phyloP scores from a whole-genome alignment of 2,329 filamentous ascomycete genomes.

The Leptographium radiaticola region DNA sequence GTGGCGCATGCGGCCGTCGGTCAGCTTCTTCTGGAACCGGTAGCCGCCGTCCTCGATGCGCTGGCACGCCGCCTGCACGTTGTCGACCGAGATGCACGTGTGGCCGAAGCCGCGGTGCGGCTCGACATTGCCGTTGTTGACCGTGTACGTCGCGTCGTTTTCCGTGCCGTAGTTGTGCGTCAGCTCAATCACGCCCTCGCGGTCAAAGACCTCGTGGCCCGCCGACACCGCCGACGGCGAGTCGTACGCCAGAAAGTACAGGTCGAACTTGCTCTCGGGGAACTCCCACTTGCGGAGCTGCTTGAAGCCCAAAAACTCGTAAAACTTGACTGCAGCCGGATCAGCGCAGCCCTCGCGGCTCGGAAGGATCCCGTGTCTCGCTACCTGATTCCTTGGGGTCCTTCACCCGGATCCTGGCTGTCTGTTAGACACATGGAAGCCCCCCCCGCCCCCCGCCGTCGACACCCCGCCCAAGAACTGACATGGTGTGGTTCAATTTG shows the following conservation, averaged over 20 bases:
- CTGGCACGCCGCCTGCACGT: slow-evolving; percentile 80
- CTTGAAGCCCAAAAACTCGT: slow-evolving; percentile 82
- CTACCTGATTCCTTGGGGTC: slow-evolving; percentile 70
- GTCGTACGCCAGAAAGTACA: slow-evolving; percentile 92
- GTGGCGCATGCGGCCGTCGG: slow-evolving; percentile 72
- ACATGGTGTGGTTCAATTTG: slow-evolving; percentile 85
- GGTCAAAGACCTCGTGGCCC: slow-evolving; percentile 61
- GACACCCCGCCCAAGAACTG: slow-evolving; percentile 13
- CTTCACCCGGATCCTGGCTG: slow-evolving; percentile 73
- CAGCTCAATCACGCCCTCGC: slow-evolving; percentile 82
- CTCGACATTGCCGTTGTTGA: slow-evolving; percentile 84
- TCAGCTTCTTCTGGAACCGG: slow-evolving; percentile 87
- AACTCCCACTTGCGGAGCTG: slow-evolving; percentile 69
- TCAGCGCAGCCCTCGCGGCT: not conserved
- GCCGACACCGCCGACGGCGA: slow-evolving; percentile 59
- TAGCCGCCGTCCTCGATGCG: slow-evolving; percentile 84
- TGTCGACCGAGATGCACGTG: slow-evolving; percentile 69
- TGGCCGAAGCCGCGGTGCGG: slow-evolving; percentile 77
- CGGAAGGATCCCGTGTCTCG: too few species aligned
- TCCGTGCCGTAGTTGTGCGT: slow-evolving; percentile 82
- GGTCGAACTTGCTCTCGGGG: slow-evolving; percentile 81
- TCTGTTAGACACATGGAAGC: slow-evolving; percentile 2
- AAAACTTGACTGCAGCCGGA: slow-evolving; percentile 59
- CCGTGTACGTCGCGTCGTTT: slow-evolving; percentile 62
- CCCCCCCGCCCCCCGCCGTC: not conserved